phyloP scores from a whole-genome alignment of 495 filamentous ascomycete genomes.

The Terfezia claveryi region DNA sequence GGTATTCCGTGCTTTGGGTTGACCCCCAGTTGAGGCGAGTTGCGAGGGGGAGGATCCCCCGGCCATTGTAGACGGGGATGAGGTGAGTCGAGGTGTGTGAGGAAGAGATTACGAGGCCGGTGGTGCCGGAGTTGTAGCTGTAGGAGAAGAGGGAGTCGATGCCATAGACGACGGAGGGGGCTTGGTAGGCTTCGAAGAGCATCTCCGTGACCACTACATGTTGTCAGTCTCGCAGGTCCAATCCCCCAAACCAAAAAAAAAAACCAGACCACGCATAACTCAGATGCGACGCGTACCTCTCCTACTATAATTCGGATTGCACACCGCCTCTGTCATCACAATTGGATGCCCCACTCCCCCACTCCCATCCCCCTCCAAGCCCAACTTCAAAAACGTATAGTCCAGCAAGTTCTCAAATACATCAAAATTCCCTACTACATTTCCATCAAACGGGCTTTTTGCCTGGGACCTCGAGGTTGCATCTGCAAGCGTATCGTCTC shows the following conservation, averaged over 20 bases:
- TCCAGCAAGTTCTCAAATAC: constrained; percentile 84
- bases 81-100: constrained; percentile 85
- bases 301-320: constrained; percentile 65
- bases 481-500: constrained; percentile 78
- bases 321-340: constrained; percentile 89
- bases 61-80: constrained; percentile 75
- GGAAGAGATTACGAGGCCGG: constrained; percentile 73
- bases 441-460: constrained; percentile 75
- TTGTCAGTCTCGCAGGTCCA: too few relatives aligned
- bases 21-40: constrained; percentile 91
- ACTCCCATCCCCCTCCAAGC: constrained; percentile 45
- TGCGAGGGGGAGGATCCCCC: constrained; percentile 59
- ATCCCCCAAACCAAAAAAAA: neutral
- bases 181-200: constrained; percentile 81
- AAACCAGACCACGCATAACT: neutral
- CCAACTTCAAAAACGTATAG: constrained; percentile 79
- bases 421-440: constrained; percentile 91
- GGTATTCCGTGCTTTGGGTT: constrained; percentile 66
- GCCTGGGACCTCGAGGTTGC: constrained; percentile 80
- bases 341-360: constrained; percentile 64
- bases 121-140: constrained; percentile 69
- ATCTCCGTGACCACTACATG: constrained; percentile 79
- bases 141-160: constrained; percentile 95
- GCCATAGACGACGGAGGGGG: constrained; percentile 70
- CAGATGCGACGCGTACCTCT: constrained; percentile 37